Conservation (phyloP, 805 yeast genomes). For the Pichia exigua region DNA sequence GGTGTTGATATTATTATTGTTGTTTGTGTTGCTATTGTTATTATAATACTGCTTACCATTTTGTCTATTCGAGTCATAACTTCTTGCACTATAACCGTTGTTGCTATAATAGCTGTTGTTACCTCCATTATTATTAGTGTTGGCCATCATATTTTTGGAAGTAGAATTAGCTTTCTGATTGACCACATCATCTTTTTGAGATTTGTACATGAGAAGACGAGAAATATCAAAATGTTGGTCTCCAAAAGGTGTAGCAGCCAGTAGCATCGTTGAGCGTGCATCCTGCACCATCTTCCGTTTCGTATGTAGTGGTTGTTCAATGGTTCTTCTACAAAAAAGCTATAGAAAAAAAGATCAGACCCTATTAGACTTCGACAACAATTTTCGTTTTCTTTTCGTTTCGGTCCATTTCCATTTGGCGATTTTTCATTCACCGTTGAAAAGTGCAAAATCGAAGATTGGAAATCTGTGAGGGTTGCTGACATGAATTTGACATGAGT, state of each 20-base stretch:
- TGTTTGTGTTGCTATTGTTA: neutral
- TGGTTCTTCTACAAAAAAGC: neutral
- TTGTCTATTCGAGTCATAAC: neutral
- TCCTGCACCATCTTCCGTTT: neutral
- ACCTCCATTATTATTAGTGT: neutral
- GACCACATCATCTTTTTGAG: neutral
- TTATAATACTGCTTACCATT: neutral
- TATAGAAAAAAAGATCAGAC: neutral
- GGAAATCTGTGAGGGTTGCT: neutral
- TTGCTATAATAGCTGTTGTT: neutral
- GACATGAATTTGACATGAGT: neutral
- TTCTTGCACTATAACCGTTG: neutral
- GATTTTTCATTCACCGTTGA: neutral
- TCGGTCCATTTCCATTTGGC: neutral
- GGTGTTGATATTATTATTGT: neutral
- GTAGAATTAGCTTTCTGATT: neutral
- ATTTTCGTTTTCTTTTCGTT: no score
- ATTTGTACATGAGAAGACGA: neutral
- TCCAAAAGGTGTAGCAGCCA: neutral
- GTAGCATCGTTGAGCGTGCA: neutral
- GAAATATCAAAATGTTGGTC: neutral
- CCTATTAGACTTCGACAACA: neutral
- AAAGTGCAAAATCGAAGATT: no score
- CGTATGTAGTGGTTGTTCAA: neutral
- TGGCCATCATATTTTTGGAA: neutral